These are phyloP conservation scores for Nicotiana knightiana DNA, from an alignment of 257 asterid genomes.

Conservation along the genomic window DNA sequence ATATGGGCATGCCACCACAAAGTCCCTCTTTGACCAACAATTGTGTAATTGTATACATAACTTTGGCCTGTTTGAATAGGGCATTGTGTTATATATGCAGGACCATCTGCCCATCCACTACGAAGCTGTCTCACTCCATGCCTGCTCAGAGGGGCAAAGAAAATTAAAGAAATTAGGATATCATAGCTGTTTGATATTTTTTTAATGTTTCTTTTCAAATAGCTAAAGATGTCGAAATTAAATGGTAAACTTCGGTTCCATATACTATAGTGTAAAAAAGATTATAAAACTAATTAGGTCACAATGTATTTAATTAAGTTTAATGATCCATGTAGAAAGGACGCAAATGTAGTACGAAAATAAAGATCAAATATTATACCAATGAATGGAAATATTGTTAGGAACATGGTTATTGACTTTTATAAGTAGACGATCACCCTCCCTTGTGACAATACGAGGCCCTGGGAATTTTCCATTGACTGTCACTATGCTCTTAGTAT, in stretches of 20 bases:
- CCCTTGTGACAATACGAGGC: slow-evolving; percentile 49
- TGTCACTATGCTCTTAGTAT: slow-evolving; percentile 51
- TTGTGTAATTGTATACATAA: slow-evolving; percentile 1
- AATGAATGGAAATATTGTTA: slow-evolving; percentile 53
- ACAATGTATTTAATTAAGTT: neutral
- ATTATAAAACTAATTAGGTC: too few relatives aligned
- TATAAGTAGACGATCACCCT: slow-evolving; percentile 56
- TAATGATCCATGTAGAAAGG: neutral
- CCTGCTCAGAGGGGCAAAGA: neutral
- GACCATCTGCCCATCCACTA: slow-evolving; percentile 9
- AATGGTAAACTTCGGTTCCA: too few relatives aligned
- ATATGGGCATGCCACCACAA: slow-evolving; percentile 11
- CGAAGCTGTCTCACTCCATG: neutral
- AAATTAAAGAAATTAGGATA: too few relatives aligned
- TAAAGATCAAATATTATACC: slow-evolving; percentile 23
- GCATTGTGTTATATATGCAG: slow-evolving; percentile 2
- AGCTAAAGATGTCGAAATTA: too few relatives aligned
- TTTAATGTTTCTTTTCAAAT: too few relatives aligned
- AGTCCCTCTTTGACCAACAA: neutral
- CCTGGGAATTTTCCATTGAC: slow-evolving; percentile 69
- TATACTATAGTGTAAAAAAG: too few relatives aligned
- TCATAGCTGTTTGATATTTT: too few relatives aligned
- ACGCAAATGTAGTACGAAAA: neutral
- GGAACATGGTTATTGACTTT: slow-evolving; percentile 47
- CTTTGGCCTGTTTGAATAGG: neutral